Percentiles rank a stretch among this genome's conserved stretches.
These are phyloP conservation scores for Paxillus ammoniavirescens DNA, from an alignment of 768 basidiomycete genomes.

Conservation along the genomic window DNA sequence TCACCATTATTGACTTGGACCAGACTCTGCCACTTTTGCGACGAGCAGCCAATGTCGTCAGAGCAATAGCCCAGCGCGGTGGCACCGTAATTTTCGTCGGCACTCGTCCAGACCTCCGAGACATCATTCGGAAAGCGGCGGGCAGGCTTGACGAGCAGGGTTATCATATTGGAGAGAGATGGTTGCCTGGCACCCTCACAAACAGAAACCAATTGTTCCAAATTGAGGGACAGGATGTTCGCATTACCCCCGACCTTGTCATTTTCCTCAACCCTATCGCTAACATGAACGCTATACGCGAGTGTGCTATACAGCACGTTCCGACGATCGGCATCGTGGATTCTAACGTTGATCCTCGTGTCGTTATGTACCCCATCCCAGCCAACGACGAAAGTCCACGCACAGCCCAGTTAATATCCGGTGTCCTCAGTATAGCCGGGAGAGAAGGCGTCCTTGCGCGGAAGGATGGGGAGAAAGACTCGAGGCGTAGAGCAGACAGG, in stretches of 20 bases:
- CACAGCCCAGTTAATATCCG: conserved; percentile 87
- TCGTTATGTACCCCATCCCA: conserved; percentile 97
- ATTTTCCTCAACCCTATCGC: conserved; percentile 88
- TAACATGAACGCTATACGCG: conserved; percentile 83
- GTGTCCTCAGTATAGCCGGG: conserved; percentile 87
- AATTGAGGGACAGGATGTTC: conserved; percentile 50
- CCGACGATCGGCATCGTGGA: conserved; percentile 95
- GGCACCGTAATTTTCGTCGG: conserved; percentile 91
- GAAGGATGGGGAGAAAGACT: conserved; percentile 26
- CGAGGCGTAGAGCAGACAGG: conserved; percentile 24
- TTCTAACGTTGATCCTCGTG: conserved; percentile 91
- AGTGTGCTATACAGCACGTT: conserved; percentile 85
- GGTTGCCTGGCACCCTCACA: conserved; percentile 95
- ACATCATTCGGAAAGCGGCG: conserved; percentile 74
- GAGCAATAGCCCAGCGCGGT: conserved; percentile 74
- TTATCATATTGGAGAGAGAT: conserved; percentile 82
- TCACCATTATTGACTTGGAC: conserved; percentile 94
- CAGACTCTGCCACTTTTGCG: conserved; percentile 89
- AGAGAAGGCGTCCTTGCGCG: conserved; percentile 63
- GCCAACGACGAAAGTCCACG: conserved; percentile 96
- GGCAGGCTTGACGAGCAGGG: conserved; percentile 77
- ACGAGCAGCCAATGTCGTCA: conserved; percentile 84
- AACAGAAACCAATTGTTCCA: conserved; percentile 78
- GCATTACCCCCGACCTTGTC: conserved; percentile 80
- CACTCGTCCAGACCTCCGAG: conserved; percentile 75